A percentile compares a stretch with the other conserved stretches of the same genome.
Evolutionary conservation across 805 yeast genomes (phyloP).

Genomic region (Tetrapisispora phaffii): DNA sequence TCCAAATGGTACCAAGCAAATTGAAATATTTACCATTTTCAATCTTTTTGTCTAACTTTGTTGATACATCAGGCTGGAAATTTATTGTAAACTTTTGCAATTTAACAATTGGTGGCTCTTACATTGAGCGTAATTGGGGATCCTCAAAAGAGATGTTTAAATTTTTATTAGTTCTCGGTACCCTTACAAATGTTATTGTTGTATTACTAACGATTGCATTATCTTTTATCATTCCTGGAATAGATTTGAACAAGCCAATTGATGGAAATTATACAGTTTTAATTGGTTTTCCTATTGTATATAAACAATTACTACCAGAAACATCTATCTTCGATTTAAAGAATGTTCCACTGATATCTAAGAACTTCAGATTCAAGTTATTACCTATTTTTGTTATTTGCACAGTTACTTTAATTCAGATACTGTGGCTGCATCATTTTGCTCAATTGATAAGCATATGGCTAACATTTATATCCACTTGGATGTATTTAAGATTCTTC

Average conservation of each 20-base stretch:
- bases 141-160: constrained; percentile 37
- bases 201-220: constrained; percentile 15
- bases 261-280: constrained; percentile 48
- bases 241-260: constrained; percentile 35
- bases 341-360: constrained; percentile 31
- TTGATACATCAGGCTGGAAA: constrained; percentile 43
- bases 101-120: constrained; percentile 49
- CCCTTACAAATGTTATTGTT: constrained; percentile 45
- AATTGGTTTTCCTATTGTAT: constrained; percentile 51
- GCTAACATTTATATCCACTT: constrained; percentile 54
- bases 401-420: constrained; percentile 25
- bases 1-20: constrained; percentile 56
- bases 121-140: constrained; percentile 61
- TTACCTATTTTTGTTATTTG: constrained; percentile 42
- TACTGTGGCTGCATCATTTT: constrained; percentile 32
- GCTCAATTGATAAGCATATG: constrained; percentile 43
- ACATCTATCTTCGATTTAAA: constrained; percentile 42
- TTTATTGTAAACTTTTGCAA: constrained; percentile 40
- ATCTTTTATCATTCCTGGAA: constrained; percentile 20
- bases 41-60: constrained; percentile 50
- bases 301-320: constrained; percentile 57
- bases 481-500: constrained; percentile 71
- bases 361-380: constrained; percentile 49
- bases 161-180: constrained; percentile 40
- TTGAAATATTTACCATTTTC: constrained; percentile 57